A percentile compares a stretch with the other conserved stretches of the same genome.
phyloP scores from a whole-genome alignment of 495 filamentous ascomycete species.

The Chaetomidium leptoderma region DNA sequence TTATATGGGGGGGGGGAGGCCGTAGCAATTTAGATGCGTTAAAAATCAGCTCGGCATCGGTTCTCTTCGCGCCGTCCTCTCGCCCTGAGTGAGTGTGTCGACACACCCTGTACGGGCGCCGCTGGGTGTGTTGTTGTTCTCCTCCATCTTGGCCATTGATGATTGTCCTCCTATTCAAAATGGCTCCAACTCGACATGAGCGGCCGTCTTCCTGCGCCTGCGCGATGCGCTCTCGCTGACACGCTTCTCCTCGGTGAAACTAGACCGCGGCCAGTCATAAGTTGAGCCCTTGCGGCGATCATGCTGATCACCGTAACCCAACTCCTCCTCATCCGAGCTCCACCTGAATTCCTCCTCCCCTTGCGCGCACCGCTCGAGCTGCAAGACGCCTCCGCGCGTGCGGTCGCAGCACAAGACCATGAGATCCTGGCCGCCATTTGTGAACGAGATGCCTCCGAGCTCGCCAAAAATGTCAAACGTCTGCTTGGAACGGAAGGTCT shows the following conservation, averaged over 20 bases:
- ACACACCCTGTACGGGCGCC: background rate
- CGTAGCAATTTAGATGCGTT: too few species aligned
- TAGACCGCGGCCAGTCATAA: slow-evolving; percentile 25
- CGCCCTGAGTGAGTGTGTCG: too few species aligned
- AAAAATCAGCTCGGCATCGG: too few species aligned
- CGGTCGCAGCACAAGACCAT: slow-evolving; percentile 71
- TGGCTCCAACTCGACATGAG: slow-evolving; percentile 29
- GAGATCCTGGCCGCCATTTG: slow-evolving; percentile 65
- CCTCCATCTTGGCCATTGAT: background rate
- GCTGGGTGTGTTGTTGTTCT: background rate
- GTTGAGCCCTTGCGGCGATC: background rate
- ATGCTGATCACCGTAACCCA: background rate
- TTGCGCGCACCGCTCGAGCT: slow-evolving; percentile 58
- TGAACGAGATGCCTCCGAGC: slow-evolving; percentile 70
- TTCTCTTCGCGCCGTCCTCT: too few species aligned
- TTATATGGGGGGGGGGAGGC: too few species aligned
- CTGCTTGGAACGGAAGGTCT: slow-evolving; percentile 62
- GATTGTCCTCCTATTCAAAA: slow-evolving; percentile 27
- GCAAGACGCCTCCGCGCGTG: slow-evolving; percentile 73
- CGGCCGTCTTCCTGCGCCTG: slow-evolving; percentile 31
- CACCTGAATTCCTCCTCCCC: slow-evolving; percentile 32
- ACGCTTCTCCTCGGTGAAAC: slow-evolving; percentile 24
- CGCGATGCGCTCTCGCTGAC: slow-evolving; percentile 25
- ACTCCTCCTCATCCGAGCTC: slow-evolving; percentile 3
- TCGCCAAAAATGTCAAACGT: slow-evolving; percentile 83